Percentiles rank a stretch among this genome's conserved stretches.
Conservation (phyloP, 805 yeast genomes). For the Candida coquimbonensis region DNA sequence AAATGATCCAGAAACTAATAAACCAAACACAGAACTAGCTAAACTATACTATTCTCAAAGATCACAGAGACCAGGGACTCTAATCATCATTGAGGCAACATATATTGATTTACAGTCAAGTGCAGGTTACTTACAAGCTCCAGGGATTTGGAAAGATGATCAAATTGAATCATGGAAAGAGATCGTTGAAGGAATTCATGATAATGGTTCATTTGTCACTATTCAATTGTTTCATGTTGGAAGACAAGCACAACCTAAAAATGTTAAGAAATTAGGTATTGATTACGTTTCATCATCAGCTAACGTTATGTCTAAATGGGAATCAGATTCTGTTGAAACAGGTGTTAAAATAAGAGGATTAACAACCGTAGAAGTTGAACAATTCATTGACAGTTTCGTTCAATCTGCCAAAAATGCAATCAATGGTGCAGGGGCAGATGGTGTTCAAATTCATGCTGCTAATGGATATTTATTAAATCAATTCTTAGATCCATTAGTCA, state of each 20-base stretch:
- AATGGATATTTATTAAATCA: too few relatives aligned
- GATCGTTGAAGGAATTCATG: constrained; percentile 43
- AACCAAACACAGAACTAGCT: not conserved
- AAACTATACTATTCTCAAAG: constrained; percentile 45
- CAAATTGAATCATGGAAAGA: constrained; percentile 45
- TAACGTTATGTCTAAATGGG: constrained; percentile 22
- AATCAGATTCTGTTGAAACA: constrained; percentile 28
- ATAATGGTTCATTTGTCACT: constrained; percentile 34
- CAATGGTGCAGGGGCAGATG: too few relatives aligned
- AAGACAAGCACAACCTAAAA: constrained; percentile 34
- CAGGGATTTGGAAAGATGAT: constrained; percentile 42
- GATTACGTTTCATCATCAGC: too few relatives aligned
- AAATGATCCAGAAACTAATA: not conserved
- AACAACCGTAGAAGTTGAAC: constrained; percentile 9
- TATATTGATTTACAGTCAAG: constrained; percentile 27
- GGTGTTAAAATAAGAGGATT: constrained; percentile 36
- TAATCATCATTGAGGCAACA: constrained; percentile 56
- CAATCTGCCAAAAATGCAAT: too few relatives aligned
- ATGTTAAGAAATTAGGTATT: constrained; percentile 22
- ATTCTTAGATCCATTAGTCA: too few relatives aligned
- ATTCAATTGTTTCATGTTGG: constrained; percentile 14
- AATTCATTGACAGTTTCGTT: too few relatives aligned
- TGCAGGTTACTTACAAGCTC: constrained; percentile 34
- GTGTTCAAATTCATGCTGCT: too few relatives aligned
- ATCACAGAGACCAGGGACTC: constrained; percentile 49